Percentiles rank a stretch among this genome's conserved stretches.
phyloP scores from a whole-genome alignment of 352 stramenopile genomes.

The Pythium rhizo-oryzae region DNA sequence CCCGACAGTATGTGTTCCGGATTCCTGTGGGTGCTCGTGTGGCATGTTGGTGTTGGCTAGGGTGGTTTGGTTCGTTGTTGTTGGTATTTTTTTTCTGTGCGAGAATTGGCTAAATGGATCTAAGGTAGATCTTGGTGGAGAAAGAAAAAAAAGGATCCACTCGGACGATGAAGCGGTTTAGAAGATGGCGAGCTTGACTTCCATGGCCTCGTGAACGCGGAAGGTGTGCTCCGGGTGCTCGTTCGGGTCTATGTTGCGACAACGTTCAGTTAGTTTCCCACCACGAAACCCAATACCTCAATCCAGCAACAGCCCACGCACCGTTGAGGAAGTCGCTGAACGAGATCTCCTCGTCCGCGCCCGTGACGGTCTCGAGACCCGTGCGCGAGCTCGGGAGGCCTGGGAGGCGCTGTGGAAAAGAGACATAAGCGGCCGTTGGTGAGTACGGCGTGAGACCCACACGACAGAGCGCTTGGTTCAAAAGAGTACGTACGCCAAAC shows the following conservation, averaged over 20 bases:
- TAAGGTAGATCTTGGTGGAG: neutral
- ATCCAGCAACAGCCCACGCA: slow-evolving; percentile 28
- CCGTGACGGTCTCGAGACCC: slow-evolving; percentile 80
- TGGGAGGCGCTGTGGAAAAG: slow-evolving; percentile 52
- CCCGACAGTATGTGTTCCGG: too few relatives aligned
- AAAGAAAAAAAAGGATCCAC: neutral
- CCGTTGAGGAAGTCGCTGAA: slow-evolving; percentile 86
- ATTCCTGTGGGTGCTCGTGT: too few relatives aligned
- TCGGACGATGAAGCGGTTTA: slow-evolving; percentile 34
- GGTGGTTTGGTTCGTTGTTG: too few relatives aligned
- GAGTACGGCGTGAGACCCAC: too few relatives aligned
- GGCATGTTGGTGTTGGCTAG: too few relatives aligned
- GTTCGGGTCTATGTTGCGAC: slow-evolving; percentile 52
- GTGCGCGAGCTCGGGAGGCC: slow-evolving; percentile 76
- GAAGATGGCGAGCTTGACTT: slow-evolving; percentile 90
- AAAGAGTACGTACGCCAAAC: slow-evolving; percentile 51
- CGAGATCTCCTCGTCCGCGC: slow-evolving; percentile 77
- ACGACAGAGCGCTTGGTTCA: too few relatives aligned
- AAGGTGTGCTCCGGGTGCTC: slow-evolving; percentile 82
- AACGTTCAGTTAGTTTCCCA: neutral
- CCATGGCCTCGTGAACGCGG: slow-evolving; percentile 87
- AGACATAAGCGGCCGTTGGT: neutral
- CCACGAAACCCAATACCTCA: neutral
- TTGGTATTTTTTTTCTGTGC: neutral
- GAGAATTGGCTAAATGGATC: slow-evolving; percentile 4